Base-by-base conservation (phyloP, 2,329 filamentous ascomycete species). In the Phoma sp. region DNA sequence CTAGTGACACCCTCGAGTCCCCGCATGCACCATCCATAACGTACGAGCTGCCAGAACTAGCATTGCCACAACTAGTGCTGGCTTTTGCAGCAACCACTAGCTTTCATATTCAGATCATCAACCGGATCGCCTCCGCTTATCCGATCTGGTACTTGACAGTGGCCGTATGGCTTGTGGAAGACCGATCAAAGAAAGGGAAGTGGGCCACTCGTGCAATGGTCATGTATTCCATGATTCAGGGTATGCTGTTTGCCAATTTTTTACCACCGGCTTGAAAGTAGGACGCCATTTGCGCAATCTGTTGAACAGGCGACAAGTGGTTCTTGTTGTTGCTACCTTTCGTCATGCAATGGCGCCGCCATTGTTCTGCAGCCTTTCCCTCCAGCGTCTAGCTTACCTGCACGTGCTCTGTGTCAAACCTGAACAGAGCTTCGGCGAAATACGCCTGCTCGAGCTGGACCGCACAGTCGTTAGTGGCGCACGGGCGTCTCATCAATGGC, bases 71-170 rank as follows among this genome's bases (percentile, higher is more conserved):
- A 74, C 75, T 90, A 1, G 53, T 93, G 3, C 80, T 99, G 17
- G 88, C 89, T 1, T 57, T 85, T 2, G 74, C 94, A 55, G 90
- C 92, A 19, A 75, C 93, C 19, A 91, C 88, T 12, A 91, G 80
- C 60, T 96, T 96, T 70, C 95, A 99, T 71, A 89, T 97, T 24
- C 95, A 99, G 76, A 96, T 99, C 64, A 89, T 98, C 67, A 96
- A 89, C 39, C 86, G 95, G 22, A 83, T 99, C 15, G 89, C 91
- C 1, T 96, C 93, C 0, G 94, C 88, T 0, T 96, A 94, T 74
- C 90, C 92, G 1, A 76, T 95, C 17, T 97, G 92, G 92, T 95
- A 96, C 72, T 88, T 90, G 81, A 91, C 89, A 81, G 73, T 96
- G 35, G 90, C 90, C 0, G 43, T 46, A 50, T 69, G 67, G 61